Evolutionary conservation across 73 alveolate genomes (phyloP), one percentile per base, ranked within the genome.

Genomic region (Breviolum minutum): DNA sequence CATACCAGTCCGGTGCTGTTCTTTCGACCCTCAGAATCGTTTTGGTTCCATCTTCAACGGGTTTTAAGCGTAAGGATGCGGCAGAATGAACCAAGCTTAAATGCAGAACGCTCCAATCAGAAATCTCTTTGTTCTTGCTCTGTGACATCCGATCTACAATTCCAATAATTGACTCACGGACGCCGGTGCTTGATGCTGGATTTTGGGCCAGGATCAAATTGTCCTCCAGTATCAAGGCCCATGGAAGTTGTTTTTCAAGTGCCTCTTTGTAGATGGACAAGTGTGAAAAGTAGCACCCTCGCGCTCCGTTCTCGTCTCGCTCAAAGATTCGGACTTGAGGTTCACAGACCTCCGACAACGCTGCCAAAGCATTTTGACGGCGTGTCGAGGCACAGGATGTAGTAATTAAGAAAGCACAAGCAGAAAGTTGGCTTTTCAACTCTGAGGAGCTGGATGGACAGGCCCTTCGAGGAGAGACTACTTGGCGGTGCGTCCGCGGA

Each of bases 1-100:
- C 99, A n/a, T 94, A 94, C 99, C 99, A 94, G 63, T 94, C 99
- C 1, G 99, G 99, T 7, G 99, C 94, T 8, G 99, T 94, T 24
- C 99, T 83, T 61, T 94, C 94, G 16, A 80, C 99, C 63, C n/a
- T 62, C 22, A 77, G 61, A 13, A 94, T 26, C 32, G 12, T 85
- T 30, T 40, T 40, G 54, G 54, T 40, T 40, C 54, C 54, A 40
- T 27, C 66, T 22, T 11, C 27, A 5, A 16, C 62, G 2, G 60
- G 62, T 86, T 63, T 86, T 30, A 86, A 63, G 29, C 94, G 87
- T 7, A 94, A 82, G 11, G 99, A 94, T 22, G 99, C 99, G 8
- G 99, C 99, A 17, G 99, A 94, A n/a, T 94, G 99, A 88, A 94
- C 99, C 94, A 94, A 66, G 61, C 94, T 81, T 19, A 94, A 62